Conservation (phyloP, 345 rosid genomes). For the Gynandropsis gynandra region DNA sequence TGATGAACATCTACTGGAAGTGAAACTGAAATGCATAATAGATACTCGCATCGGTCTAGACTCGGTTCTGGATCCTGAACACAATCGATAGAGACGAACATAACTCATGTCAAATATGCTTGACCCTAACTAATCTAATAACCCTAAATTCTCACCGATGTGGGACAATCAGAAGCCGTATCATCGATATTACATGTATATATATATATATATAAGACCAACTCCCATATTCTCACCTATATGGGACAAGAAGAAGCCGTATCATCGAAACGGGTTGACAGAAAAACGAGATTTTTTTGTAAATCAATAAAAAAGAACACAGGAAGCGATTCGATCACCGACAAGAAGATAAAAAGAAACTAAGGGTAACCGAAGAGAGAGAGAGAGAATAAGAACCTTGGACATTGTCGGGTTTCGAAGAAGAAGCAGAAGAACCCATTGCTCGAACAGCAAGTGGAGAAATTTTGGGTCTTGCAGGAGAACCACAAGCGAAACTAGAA, state of each 20-base stretch:
- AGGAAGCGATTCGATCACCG: background rate
- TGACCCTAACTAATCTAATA: no score
- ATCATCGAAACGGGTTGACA: background rate
- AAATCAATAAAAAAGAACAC: background rate
- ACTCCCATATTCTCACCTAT: no score
- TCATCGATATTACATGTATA: no score
- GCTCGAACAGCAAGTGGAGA: conserved; percentile 33
- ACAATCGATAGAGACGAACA: no score
- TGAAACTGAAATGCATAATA: no score
- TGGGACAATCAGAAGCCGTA: no score
- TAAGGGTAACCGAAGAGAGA: background rate
- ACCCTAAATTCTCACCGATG: no score
- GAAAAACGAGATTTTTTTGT: background rate
- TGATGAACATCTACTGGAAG: no score
- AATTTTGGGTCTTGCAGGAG: conserved; percentile 23
- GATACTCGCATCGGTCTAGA: no score
- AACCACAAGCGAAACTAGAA: conserved; percentile 17
- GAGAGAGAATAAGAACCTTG: conserved; percentile 22
- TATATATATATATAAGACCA: no score
- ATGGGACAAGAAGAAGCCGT: background rate
- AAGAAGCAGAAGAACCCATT: conserved; percentile 84
- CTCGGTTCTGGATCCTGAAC: no score
- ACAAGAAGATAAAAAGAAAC: background rate
- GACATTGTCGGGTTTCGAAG: conserved; percentile 62
- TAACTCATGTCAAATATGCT: no score